A percentile compares a stretch with the other conserved stretches of the same genome.
Conservation (phyloP, 2,329 filamentous ascomycete species). For the Dactylonectria estremocensis region DNA sequence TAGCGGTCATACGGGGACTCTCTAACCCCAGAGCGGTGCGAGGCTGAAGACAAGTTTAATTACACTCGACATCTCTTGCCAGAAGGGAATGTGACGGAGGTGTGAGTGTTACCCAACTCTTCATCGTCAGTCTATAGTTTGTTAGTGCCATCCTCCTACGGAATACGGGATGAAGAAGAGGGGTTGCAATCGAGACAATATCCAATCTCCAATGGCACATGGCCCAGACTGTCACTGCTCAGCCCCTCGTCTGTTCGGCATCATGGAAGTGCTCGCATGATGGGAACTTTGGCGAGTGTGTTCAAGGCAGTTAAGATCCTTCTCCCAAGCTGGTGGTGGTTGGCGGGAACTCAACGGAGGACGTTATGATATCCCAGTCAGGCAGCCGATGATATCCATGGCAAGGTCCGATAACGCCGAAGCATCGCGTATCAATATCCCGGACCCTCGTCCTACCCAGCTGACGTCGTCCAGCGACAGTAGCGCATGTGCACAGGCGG, state of each 20-base stretch:
- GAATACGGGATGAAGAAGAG: neutral
- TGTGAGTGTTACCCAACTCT: conserved; percentile 7
- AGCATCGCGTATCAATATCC: neutral
- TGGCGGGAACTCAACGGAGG: neutral
- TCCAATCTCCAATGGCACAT: conserved; percentile 17
- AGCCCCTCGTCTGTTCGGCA: neutral
- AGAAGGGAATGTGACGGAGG: conserved; percentile 13
- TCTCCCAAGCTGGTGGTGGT: neutral
- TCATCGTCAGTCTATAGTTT: conserved; percentile 18
- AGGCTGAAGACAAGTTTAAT: conserved; percentile 44
- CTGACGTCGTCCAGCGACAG: neutral
- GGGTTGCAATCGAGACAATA: conserved; percentile 25
- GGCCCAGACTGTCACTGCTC: conserved; percentile 6
- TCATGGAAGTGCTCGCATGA: neutral
- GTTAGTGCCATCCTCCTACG: neutral
- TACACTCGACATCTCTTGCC: conserved; percentile 20
- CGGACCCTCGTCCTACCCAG: neutral
- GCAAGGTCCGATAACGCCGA: neutral
- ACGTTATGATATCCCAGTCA: neutral
- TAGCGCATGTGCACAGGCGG: conserved; percentile 1
- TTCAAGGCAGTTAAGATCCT: neutral
- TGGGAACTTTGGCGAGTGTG: neutral
- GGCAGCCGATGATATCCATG: neutral
- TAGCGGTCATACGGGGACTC: conserved; percentile 9
- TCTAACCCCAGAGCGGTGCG: conserved; percentile 33